phyloP scores from a whole-genome alignment of 768 basidiomycete species.

The Termitomyces sp. region DNA sequence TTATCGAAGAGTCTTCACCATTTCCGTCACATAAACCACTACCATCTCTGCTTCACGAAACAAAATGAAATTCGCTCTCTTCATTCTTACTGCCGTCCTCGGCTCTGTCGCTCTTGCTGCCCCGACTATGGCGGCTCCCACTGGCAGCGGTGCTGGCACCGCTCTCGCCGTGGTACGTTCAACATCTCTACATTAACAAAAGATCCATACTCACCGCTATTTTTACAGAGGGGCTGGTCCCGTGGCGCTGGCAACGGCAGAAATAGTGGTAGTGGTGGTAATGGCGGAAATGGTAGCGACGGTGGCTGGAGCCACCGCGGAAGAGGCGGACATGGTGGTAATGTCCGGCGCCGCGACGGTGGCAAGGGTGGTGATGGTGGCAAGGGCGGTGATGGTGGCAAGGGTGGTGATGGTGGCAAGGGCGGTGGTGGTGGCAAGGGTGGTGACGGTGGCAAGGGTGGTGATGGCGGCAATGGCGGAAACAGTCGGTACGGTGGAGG shows the following conservation, averaged over 20 bases:
- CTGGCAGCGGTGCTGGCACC: slow-evolving; percentile 1
- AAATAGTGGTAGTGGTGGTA: not conserved
- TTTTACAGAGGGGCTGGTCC: not conserved
- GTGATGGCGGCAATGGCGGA: not conserved
- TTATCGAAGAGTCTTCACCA: not conserved
- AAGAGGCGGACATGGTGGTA: slow-evolving; percentile 3
- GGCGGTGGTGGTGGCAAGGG: not conserved
- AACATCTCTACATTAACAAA: not conserved
- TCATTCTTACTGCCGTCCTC: slow-evolving; percentile 7
- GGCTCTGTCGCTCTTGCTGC: slow-evolving; percentile 4
- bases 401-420: not conserved
- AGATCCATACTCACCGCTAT: not conserved
- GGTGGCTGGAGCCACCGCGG: not conserved
- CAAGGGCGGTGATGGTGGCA: not conserved
- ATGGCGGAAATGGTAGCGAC: slow-evolving; percentile 2
- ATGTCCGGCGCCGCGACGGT: not conserved
- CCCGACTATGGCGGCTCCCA: slow-evolving; percentile 8
- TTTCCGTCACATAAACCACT: not conserved
- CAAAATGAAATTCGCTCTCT: slow-evolving; percentile 12
- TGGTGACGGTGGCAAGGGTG: not conserved
- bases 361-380: slow-evolving; percentile 4
- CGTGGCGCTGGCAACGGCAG: slow-evolving; percentile 6
- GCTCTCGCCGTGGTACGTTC: slow-evolving; percentile 1
- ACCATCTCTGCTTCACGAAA: too few relatives aligned
- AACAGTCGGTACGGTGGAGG: slow-evolving; percentile 4